Evolutionary conservation across 352 stramenopile species (phyloP).

Genomic region (Globisporangium yorkense): DNA sequence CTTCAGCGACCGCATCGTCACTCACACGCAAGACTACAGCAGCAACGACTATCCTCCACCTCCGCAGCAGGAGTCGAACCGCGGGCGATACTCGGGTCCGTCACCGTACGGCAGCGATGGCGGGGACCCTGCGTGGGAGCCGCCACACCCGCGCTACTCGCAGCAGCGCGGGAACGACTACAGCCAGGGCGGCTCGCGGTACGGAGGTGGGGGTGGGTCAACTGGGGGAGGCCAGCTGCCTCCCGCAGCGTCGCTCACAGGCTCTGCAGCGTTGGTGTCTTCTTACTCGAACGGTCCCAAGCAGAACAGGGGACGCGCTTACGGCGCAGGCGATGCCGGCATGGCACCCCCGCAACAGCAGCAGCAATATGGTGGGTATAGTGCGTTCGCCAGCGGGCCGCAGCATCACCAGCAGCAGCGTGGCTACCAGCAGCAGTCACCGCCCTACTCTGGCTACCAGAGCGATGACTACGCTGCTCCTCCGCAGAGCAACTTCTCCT

Average conservation of each 20-base stretch:
- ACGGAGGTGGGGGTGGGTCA: not conserved
- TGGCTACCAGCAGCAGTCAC: constrained; percentile 10
- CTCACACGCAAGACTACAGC: constrained; percentile 9
- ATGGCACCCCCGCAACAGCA: constrained; percentile 6
- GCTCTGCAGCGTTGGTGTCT: constrained; percentile 3
- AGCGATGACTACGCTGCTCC: constrained; percentile 10
- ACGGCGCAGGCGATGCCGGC: not conserved
- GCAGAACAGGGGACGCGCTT: constrained; percentile 4
- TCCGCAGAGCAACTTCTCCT: constrained; percentile 6
- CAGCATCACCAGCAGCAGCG: constrained; percentile 6
- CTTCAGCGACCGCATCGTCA: constrained; percentile 5
- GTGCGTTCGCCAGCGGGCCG: constrained; percentile 9
- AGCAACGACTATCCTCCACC: constrained; percentile 7
- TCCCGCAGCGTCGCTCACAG: not conserved
- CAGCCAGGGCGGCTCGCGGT: not conserved
- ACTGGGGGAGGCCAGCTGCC: not conserved
- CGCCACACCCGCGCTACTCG: not conserved
- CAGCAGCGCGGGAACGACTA: not conserved
- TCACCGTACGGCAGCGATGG: not conserved
- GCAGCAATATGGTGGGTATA: constrained; percentile 11
- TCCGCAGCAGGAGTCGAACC: not conserved
- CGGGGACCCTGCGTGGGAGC: not conserved
- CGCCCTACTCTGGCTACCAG: constrained; percentile 4
- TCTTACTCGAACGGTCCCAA: constrained; percentile 13
- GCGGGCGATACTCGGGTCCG: constrained; percentile 7